These are phyloP conservation scores for Gamarada debralockiae DNA, from an alignment of 495 filamentous ascomycete genomes.

Conservation along the genomic window DNA sequence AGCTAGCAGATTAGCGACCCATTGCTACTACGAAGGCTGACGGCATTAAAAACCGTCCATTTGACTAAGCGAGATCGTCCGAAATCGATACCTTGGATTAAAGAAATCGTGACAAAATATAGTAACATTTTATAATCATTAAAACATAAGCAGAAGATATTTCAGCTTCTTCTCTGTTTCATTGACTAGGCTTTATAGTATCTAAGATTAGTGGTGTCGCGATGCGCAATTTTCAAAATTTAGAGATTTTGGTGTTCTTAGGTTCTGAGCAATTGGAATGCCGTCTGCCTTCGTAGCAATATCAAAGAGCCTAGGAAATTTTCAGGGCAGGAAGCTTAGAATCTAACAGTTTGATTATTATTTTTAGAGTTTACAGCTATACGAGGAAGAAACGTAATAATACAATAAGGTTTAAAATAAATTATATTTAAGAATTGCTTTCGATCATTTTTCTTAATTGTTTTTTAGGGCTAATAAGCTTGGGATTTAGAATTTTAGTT, in stretches of 20 bases:
- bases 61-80: neutral
- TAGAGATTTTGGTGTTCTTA: slow-evolving; percentile 8
- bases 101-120: slow-evolving; percentile 2
- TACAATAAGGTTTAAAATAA: too few relatives aligned
- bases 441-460: too few relatives aligned
- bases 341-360: too few relatives aligned
- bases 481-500: too few relatives aligned
- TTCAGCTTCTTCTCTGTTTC: slow-evolving; percentile 2
- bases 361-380: too few relatives aligned
- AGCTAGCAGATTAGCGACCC: too few relatives aligned
- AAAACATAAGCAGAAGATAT: slow-evolving; percentile 1
- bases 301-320: too few relatives aligned
- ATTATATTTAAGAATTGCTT: too few relatives aligned
- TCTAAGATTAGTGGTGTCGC: neutral
- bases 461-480: too few relatives aligned
- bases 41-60: neutral
- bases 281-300: slow-evolving; percentile 1
- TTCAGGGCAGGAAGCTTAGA: too few relatives aligned
- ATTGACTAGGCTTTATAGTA: neutral
- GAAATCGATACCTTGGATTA: slow-evolving; percentile 1
- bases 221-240: slow-evolving; percentile 3
- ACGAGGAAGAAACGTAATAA: too few relatives aligned
- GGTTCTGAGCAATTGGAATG: slow-evolving; percentile 2
- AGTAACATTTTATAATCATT: slow-evolving; percentile 2
- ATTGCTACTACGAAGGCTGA: neutral